Base-by-base conservation (phyloP, 225 moss, liverwort and hornwort genomes). In the Pseudisothecium myosuroides region DNA sequence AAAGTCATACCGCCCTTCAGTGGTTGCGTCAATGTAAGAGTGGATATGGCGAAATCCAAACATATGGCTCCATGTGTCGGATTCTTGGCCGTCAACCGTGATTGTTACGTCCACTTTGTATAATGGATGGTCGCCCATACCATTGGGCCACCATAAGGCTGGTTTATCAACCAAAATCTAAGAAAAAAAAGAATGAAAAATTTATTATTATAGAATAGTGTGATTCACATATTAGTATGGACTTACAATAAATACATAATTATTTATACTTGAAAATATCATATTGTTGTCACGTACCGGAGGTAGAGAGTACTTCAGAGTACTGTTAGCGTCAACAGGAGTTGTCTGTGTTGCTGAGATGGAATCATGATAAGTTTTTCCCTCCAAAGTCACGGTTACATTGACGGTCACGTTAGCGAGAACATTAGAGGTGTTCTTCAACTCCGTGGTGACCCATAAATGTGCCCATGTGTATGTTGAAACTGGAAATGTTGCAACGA, bases 111-210 rank as follows among this genome's bases (percentile, higher is more conserved):
- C 94, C 10, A 97, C 94, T 89, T 95, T 93, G 79, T 98, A 98
- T 29, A 98, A 87, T 2, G 97, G 95, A 61, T 98, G 98, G 20
- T 94, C 93, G 3, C 98, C 98, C 93, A 97, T 94, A 52, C 97
- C 97, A 91, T 98, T 98, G 8, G 98, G 98, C 98, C 98, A 98
- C 98, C 98, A 97, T 23, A 98, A 89, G 6, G 91, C 82, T 3
- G 97, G 97, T 45, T 94, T 89, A 12, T 89, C 50, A 65, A 98
- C 89, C 43, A 86, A 80, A 29, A 96, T 92, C 93, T 95, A 47
- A 26, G 1, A 81, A 17, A n/a, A 10, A 19, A 9, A 18, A 65
- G 1, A 21, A 45, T 11, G 1, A 66, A 23, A 63, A 18, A 37
- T 7, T 41, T 10, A 60, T 9, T 32, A 39, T 8, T 2, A 37